These are phyloP conservation scores for Chalciporus sphaerocephalus DNA, from an alignment of 768 basidiomycete species.

Conservation along the genomic window DNA sequence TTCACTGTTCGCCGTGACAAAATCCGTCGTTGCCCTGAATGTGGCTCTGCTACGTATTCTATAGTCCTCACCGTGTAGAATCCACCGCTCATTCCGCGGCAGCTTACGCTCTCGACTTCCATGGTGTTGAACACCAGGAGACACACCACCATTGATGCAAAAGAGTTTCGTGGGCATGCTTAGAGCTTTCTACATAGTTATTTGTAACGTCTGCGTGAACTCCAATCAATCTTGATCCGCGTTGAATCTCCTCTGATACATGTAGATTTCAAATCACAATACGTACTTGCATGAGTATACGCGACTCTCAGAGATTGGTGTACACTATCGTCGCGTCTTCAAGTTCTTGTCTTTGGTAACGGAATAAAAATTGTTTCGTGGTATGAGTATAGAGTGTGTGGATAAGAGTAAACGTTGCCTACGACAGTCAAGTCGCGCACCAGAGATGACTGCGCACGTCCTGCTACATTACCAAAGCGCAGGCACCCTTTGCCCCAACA, in stretches of 20 bases:
- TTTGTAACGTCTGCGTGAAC: conserved; percentile 11
- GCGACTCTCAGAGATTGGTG: background rate
- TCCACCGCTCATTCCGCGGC: conserved; percentile 8
- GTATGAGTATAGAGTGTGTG: too few species aligned
- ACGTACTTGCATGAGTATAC: background rate
- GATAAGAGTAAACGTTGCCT: too few species aligned
- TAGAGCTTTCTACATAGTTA: conserved; percentile 15
- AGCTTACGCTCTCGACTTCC: conserved; percentile 77
- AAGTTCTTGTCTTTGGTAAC: too few species aligned
- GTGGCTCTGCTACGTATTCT: conserved; percentile 73
- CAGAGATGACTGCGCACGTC: too few species aligned
- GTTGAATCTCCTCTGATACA: background rate
- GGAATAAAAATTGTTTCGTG: too few species aligned
- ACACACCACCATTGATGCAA: conserved; percentile 42
- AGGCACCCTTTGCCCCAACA: too few species aligned
- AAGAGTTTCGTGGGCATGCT: conserved; percentile 1
- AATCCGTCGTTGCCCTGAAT: conserved; percentile 82
- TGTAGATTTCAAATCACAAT: background rate
- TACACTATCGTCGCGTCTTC: background rate
- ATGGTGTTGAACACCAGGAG: conserved; percentile 50
- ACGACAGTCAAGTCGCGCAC: too few species aligned
- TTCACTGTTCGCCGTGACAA: conserved; percentile 63
- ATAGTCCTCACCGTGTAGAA: background rate
- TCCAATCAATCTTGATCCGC: background rate
- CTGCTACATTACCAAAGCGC: too few species aligned